Evolutionary conservation across 2,329 filamentous ascomycete species (phyloP).

Genomic region (Ophidiomyces ophidiicola): DNA sequence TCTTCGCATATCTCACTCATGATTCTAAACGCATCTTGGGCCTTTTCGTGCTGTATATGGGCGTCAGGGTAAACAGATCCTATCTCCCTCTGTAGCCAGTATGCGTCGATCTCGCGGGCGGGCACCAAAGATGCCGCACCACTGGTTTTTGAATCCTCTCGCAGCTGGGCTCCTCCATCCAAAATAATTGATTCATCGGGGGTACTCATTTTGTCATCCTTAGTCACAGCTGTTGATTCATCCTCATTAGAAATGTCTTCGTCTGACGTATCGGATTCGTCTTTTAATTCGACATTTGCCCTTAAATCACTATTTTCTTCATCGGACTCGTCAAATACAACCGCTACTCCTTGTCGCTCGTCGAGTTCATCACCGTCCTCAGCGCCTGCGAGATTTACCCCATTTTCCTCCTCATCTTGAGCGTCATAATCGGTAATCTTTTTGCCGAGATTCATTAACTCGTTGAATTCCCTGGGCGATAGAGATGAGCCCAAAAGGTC

Average conservation of each 20-base stretch:
- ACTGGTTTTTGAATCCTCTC: slow-evolving; percentile 36
- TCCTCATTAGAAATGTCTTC: no score
- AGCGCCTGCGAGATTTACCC: slow-evolving; percentile 43
- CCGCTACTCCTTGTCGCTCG: slow-evolving; percentile 89
- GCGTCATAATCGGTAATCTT: slow-evolving; percentile 98
- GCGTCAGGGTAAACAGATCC: slow-evolving; percentile 80
- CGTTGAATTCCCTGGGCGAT: slow-evolving; percentile 86
- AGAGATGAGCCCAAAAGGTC: slow-evolving; percentile 77
- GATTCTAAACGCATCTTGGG: slow-evolving; percentile 67
- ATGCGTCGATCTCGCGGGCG: slow-evolving; percentile 87
- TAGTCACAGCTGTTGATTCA: no score
- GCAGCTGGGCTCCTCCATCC: slow-evolving; percentile 46
- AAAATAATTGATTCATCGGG: slow-evolving; percentile 65
- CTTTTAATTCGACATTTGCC: slow-evolving; percentile 73
- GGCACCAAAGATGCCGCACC: slow-evolving; percentile 49
- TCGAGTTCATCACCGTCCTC: slow-evolving; percentile 67
- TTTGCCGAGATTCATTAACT: slow-evolving; percentile 89
- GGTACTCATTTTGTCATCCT: slow-evolving; percentile 37
- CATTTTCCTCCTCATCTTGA: slow-evolving; percentile 76
- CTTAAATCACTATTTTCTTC: slow-evolving; percentile 69
- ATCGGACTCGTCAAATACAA: slow-evolving; percentile 90
- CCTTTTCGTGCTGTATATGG: slow-evolving; percentile 87
- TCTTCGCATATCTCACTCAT: slow-evolving; percentile 62
- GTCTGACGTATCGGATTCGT: slow-evolving; percentile 65
- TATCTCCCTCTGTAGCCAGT: slow-evolving; percentile 91